Conservation (phyloP, 2,329 filamentous ascomycete species). For the Dendrostoma leiphaemia region DNA sequence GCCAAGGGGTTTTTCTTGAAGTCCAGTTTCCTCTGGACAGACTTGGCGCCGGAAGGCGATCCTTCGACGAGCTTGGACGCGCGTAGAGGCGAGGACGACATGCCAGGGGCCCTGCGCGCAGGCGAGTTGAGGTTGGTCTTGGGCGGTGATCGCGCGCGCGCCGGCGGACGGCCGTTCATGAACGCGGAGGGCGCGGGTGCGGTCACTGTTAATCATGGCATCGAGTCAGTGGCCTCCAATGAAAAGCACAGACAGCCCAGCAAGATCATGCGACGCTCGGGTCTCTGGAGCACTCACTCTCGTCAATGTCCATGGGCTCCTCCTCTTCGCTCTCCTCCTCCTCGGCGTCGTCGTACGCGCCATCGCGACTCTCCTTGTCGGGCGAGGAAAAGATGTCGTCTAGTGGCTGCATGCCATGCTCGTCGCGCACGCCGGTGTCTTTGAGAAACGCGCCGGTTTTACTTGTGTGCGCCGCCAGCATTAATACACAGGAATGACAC, state of each 20-base stretch:
- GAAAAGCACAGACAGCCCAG: constrained; percentile 21
- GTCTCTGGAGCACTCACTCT: constrained; percentile 34
- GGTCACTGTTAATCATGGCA: constrained; percentile 37
- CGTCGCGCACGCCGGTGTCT: constrained; percentile 79
- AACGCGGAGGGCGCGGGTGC: constrained; percentile 54
- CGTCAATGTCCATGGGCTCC: constrained; percentile 46
- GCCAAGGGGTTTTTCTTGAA: constrained; percentile 35
- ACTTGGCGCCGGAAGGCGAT: constrained; percentile 29
- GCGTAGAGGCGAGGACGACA: constrained; percentile 47
- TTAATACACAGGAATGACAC: background rate
- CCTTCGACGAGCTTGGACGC: background rate
- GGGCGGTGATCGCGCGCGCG: constrained; percentile 55
- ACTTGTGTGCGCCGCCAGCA: constrained; percentile 44
- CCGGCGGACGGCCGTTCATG: constrained; percentile 47
- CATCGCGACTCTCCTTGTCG: constrained; percentile 44
- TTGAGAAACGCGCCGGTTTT: constrained; percentile 85
- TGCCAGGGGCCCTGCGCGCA: constrained; percentile 59
- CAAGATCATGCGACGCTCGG: background rate
- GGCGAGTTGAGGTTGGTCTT: constrained; percentile 62
- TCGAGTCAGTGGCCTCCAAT: no score
- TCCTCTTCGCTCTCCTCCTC: constrained; percentile 36
- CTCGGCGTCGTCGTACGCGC: constrained; percentile 31
- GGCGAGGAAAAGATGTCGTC: constrained; percentile 89
- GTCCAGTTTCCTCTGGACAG: constrained; percentile 54
- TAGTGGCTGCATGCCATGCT: constrained; percentile 86